Base-by-base conservation (phyloP, 202 grass and related monocot genomes). In the Saccharum hybrid region DNA sequence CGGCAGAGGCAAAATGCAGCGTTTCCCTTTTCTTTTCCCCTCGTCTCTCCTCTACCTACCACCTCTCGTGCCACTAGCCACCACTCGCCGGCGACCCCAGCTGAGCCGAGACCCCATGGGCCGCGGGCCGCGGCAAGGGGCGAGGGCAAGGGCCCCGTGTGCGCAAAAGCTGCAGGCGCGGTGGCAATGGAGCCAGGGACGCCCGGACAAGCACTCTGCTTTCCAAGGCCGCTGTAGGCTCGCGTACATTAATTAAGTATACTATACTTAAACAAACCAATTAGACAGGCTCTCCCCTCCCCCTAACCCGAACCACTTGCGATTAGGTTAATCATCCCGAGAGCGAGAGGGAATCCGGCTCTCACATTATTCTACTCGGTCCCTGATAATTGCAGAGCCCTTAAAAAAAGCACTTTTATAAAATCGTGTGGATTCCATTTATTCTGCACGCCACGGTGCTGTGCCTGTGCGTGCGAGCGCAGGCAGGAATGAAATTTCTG, bases 241-340 rank as follows among this genome's bases (percentile, higher is more conserved):
- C 54, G 67, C 63, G 82, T 78, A 51, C 3, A 45, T 26, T 26
- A 26, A 26, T 26, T 26, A 26, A 26, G 26, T 26, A 26, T 26
- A 26, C 26, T 26, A 26, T 26, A 26, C 26, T 26, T 7, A 68
- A 81, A 74, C n/a, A 74, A 69, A 33, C 21, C 46, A 10, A 10
- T 40, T 54, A 48, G 43, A 23, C 10, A 19, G 36, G 9, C 63
- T 52, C 31, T 72, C 28, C 41, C 41, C 26, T 72, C 28, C 41
- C 41, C 12, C 72, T 51, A 19, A 12, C 36, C 30, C 45, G n/a
- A 39, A 9, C 76, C 41, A 52, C 43, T 76, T 80, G 40, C n/a
- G 8, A 48, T 79, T 79, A 86, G 72, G 78, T 89, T 91, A 86
- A 82, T 37, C 90, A 89, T 85, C 86, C 83, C 88, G 69, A 88